These are phyloP conservation scores for Parietichytrium sp. DNA, from an alignment of 108 stramenopile genomes.

Conservation along the genomic window DNA sequence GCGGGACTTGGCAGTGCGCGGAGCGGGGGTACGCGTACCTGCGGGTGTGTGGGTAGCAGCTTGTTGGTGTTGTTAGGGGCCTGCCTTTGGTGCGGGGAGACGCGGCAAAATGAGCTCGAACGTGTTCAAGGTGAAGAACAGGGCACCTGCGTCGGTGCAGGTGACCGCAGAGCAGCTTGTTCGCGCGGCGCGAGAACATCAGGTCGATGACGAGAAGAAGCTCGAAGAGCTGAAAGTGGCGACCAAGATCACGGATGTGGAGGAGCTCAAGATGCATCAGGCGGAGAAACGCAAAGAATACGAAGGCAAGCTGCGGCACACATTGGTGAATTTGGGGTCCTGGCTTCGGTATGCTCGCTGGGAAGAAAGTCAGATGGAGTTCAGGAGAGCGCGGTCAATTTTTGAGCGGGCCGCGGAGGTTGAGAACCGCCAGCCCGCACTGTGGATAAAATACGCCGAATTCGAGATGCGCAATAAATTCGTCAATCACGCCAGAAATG, in stretches of 20 bases:
- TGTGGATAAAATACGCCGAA: constrained; percentile 96
- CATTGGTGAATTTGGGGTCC: constrained; percentile 88
- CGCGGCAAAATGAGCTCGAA: too few relatives aligned
- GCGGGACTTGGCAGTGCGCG: too few relatives aligned
- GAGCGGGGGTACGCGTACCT: too few relatives aligned
- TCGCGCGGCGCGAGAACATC: constrained; percentile 88
- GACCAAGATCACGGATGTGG: constrained; percentile 90
- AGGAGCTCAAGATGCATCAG: constrained; percentile 81
- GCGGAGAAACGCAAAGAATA: constrained; percentile 71
- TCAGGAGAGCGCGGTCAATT: constrained; percentile 88
- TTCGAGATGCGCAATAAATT: constrained; percentile 97
- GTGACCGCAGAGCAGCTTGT: constrained; percentile 98
- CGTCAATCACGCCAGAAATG: constrained; percentile 93
- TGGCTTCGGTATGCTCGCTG: constrained; percentile 97
- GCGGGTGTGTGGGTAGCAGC: too few relatives aligned
- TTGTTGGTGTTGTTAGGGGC: too few relatives aligned
- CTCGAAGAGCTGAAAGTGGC: constrained; percentile 70
- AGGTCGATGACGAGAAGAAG: constrained; percentile 62
- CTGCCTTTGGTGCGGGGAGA: too few relatives aligned
- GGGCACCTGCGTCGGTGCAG: constrained; percentile 98
- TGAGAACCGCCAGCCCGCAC: constrained; percentile 75
- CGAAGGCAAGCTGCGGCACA: constrained; percentile 88
- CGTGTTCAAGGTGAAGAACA: constrained; percentile 93
- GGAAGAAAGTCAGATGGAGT: constrained; percentile 96
- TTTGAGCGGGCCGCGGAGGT: constrained; percentile 96